Percentiles rank a stretch among this genome's conserved stretches.
These are phyloP conservation scores for Spergularia bocconei DNA, from an alignment of 148 eudicot species.

Conservation along the genomic window DNA sequence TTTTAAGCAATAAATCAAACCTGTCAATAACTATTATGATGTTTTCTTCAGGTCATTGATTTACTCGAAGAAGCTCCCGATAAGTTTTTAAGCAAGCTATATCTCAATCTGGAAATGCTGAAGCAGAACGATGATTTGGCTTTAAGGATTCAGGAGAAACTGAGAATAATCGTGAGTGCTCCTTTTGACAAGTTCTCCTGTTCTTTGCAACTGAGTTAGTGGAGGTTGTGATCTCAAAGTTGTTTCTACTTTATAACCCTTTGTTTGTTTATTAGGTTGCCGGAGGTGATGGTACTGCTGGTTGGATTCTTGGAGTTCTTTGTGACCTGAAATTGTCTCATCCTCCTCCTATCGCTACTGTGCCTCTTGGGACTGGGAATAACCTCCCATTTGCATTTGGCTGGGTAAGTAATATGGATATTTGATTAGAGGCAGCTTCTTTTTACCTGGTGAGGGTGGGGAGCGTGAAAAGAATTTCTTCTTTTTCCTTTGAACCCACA, in stretches of 20 bases:
- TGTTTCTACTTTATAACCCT: constrained; percentile 9
- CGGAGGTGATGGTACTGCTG: constrained; percentile 99
- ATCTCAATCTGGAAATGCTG: constrained; percentile 69
- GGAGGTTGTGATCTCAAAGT: background rate
- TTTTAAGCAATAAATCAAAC: background rate
- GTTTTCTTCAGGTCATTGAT: constrained; percentile 64
- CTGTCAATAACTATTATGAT: constrained; percentile 3
- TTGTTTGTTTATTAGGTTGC: constrained; percentile 64
- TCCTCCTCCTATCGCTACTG: constrained; percentile 90
- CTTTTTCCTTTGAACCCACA: background rate
- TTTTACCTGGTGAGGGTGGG: background rate
- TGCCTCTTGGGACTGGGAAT: constrained; percentile 96
- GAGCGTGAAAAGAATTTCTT: background rate
- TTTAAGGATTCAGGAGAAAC: constrained; percentile 51
- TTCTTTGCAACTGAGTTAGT: background rate
- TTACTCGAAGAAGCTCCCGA: constrained; percentile 83
- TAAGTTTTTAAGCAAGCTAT: constrained; percentile 50
- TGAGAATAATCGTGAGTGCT: constrained; percentile 75
- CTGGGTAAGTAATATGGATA: constrained; percentile 53
- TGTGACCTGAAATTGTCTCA: constrained; percentile 79
- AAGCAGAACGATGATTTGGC: constrained; percentile 61
- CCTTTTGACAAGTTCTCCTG: background rate
- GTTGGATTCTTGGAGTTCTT: constrained; percentile 97
- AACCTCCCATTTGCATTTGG: constrained; percentile 97
- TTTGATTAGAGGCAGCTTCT: background rate